A percentile compares a stretch with the other conserved stretches of the same genome.
These are phyloP conservation scores for Neonectria ditissima DNA, from an alignment of 2,329 filamentous ascomycete species.

Conservation along the genomic window DNA sequence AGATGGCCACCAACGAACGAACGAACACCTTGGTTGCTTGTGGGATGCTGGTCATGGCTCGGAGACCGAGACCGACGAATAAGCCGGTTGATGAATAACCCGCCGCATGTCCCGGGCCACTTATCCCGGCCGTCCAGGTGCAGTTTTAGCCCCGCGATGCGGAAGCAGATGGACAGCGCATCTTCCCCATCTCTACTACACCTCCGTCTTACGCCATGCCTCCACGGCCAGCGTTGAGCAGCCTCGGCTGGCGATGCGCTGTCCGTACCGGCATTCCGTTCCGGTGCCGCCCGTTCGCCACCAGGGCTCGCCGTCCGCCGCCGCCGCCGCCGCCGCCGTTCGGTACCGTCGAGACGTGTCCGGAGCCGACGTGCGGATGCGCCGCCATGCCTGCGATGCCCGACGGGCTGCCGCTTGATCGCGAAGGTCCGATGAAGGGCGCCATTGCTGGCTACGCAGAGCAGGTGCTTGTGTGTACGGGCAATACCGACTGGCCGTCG, in stretches of 20 bases:
- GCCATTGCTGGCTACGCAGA: slow-evolving; percentile 83
- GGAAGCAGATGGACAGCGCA: slow-evolving; percentile 1
- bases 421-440: slow-evolving; percentile 75
- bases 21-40: not conserved
- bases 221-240: slow-evolving; percentile 29
- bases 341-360: slow-evolving; percentile 69
- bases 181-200: not conserved
- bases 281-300: slow-evolving; percentile 6
- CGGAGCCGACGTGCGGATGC: slow-evolving; percentile 81
- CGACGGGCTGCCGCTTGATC: slow-evolving; percentile 79
- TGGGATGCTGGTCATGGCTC: slow-evolving; percentile 20
- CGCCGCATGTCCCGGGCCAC: slow-evolving; percentile 6
- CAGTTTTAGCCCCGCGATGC: slow-evolving; percentile 5
- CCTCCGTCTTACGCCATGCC: slow-evolving; percentile 28
- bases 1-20: slow-evolving; percentile 6
- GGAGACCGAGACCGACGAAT: slow-evolving; percentile 40
- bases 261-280: not conserved
- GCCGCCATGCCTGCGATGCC: slow-evolving; percentile 74
- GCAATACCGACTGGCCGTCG: slow-evolving; percentile 82
- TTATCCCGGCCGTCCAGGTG: not conserved
- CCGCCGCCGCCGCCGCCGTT: slow-evolving; percentile 51
- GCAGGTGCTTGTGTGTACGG: slow-evolving; percentile 87
- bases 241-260: slow-evolving; percentile 29
- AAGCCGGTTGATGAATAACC: slow-evolving; percentile 24
- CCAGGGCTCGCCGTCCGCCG: slow-evolving; percentile 30